Conservation (phyloP, 2,329 filamentous ascomycete species). For the Parastagonospora nodorum region DNA sequence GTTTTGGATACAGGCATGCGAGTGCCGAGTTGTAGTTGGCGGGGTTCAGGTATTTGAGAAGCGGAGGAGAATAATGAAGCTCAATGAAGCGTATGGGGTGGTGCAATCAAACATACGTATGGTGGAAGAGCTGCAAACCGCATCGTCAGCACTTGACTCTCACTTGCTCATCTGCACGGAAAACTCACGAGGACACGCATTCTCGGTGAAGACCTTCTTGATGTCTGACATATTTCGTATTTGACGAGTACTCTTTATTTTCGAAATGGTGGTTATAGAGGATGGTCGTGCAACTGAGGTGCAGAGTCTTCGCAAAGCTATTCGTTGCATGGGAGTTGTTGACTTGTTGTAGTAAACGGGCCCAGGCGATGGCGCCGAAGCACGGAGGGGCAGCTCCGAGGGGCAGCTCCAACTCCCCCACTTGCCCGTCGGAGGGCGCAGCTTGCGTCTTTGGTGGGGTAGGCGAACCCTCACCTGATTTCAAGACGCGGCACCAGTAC, state of each 20-base stretch:
- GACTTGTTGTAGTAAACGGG: slow-evolving; percentile 22
- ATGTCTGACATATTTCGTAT: slow-evolving; percentile 48
- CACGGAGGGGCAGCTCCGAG: background rate
- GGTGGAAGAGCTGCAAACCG: slow-evolving; percentile 46
- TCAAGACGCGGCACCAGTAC: too few species aligned
- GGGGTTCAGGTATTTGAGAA: too few species aligned
- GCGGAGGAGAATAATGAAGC: too few species aligned
- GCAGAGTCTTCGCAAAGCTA: background rate
- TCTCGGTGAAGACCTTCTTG: slow-evolving; percentile 49
- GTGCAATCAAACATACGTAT: slow-evolving; percentile 46
- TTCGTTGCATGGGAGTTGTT: slow-evolving; percentile 12
- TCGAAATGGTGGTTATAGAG: background rate
- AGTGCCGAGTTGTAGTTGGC: background rate
- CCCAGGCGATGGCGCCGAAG: slow-evolving; percentile 17
- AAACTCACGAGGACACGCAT: slow-evolving; percentile 51
- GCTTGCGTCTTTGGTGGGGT: too few species aligned
- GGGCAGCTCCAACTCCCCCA: background rate
- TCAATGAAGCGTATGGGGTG: background rate
- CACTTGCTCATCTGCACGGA: background rate
- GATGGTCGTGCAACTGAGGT: background rate
- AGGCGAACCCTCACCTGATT: too few species aligned
- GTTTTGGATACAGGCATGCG: background rate
- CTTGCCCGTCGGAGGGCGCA: too few species aligned
- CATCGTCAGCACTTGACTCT: slow-evolving; percentile 9
- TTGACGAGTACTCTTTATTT: slow-evolving; percentile 1